Conservation (phyloP, 768 basidiomycete species). For the Amanita pallidorosea region DNA sequence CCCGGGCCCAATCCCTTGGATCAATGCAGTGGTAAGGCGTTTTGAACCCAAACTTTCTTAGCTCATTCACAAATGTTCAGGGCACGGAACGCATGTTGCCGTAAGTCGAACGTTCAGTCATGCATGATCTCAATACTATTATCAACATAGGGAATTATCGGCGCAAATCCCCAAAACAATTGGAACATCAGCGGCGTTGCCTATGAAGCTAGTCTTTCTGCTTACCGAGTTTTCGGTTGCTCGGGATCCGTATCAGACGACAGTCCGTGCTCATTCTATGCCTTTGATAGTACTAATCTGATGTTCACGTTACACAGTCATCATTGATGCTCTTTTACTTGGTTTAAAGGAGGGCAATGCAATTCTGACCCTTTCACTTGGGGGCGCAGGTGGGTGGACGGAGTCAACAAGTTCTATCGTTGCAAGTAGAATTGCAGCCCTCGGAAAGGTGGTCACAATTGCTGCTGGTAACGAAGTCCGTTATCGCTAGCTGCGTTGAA, state of each 20-base stretch:
- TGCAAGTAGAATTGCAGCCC: conserved; percentile 43
- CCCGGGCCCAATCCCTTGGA: conserved; percentile 2
- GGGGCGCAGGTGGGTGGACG: conserved; percentile 56
- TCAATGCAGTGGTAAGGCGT: conserved; percentile 6
- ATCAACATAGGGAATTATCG: conserved; percentile 51
- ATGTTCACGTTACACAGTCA: conserved; percentile 12
- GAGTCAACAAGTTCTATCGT: conserved; percentile 42
- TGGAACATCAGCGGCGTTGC: conserved; percentile 68
- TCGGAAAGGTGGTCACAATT: conserved; percentile 52
- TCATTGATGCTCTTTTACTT: conserved; percentile 39
- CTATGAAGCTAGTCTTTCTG: conserved; percentile 40
- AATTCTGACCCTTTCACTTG: conserved; percentile 58
- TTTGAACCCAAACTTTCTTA: neutral
- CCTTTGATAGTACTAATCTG: neutral
- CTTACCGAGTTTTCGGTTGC: conserved; percentile 58
- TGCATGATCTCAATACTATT: neutral
- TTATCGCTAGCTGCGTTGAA: neutral
- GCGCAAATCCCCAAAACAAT: conserved; percentile 44
- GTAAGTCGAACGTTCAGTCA: neutral
- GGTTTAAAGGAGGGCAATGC: conserved; percentile 45
- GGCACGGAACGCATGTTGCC: conserved; percentile 7
- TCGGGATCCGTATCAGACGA: conserved; percentile 37
- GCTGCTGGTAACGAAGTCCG: conserved; percentile 44
- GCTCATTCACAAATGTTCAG: neutral
- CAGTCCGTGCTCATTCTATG: conserved; percentile 22